A percentile compares a stretch with the other conserved stretches of the same genome.
phyloP scores from a whole-genome alignment of 352 stramenopile species.

The Phytophthora cactorum region DNA sequence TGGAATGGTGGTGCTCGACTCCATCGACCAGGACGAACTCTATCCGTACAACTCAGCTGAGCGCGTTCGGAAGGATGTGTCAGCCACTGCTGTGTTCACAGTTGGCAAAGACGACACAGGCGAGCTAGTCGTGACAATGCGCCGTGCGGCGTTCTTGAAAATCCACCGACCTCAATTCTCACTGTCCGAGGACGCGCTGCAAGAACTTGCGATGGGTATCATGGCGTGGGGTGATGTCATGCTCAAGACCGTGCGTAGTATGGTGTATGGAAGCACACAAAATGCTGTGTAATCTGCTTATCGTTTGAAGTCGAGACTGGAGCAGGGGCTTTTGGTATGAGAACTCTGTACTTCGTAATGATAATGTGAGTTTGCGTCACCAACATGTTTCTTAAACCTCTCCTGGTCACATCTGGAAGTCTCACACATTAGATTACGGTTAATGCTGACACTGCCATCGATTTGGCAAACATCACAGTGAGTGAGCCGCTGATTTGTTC shows the following conservation, averaged over 20 bases:
- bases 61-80: constrained; percentile 45
- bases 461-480: neutral
- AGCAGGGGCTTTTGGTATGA: too few relatives aligned
- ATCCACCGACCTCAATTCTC: constrained; percentile 28
- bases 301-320: too few relatives aligned
- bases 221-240: constrained; percentile 21
- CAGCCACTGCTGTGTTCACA: constrained; percentile 31
- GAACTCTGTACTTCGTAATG: too few relatives aligned
- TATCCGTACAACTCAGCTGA: constrained; percentile 44
- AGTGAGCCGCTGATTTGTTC: neutral
- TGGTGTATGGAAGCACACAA: constrained; percentile 6
- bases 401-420: neutral
- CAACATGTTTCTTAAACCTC: too few relatives aligned
- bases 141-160: constrained; percentile 32
- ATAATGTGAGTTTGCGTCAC: too few relatives aligned
- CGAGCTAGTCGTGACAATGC: constrained; percentile 37
- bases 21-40: constrained; percentile 45
- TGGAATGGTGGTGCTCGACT: constrained; percentile 34
- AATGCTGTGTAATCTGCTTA: neutral
- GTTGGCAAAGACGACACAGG: constrained; percentile 1
- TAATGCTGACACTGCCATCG: neutral
- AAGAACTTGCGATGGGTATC: constrained; percentile 23
- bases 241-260: constrained; percentile 23
- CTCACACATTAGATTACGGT: neutral
- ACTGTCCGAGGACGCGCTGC: constrained; percentile 11